phyloP scores from a whole-genome alignment of 2,329 filamentous ascomycete species.

The Neurospora sp. region DNA sequence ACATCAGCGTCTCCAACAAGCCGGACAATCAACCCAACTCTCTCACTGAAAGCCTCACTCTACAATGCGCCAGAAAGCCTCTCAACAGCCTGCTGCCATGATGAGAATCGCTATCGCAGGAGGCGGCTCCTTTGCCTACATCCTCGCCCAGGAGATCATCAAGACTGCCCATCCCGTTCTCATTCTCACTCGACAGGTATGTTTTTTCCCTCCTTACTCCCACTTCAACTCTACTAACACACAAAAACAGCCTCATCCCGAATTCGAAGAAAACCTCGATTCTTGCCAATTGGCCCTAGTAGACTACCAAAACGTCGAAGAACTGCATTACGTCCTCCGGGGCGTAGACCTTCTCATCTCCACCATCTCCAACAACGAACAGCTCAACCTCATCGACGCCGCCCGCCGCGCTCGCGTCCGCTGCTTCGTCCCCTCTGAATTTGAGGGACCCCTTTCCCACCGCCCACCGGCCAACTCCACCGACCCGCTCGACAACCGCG shows the following conservation, averaged over 20 bases:
- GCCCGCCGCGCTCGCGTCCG: conserved; percentile 54
- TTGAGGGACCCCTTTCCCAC: conserved; percentile 52
- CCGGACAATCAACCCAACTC: too few species aligned
- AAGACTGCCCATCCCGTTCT: conserved; percentile 58
- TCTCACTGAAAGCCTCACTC: neutral
- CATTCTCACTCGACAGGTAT: conserved; percentile 56
- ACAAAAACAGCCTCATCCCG: conserved; percentile 37
- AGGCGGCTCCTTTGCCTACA: conserved; percentile 33
- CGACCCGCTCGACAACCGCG: conserved; percentile 50
- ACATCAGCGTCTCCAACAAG: neutral
- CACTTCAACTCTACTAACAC: conserved; percentile 6
- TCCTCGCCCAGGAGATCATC: conserved; percentile 44
- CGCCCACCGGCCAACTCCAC: conserved; percentile 32
- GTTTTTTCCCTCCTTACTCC: conserved; percentile 15
- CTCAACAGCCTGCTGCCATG: conserved; percentile 19
- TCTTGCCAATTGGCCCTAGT: conserved; percentile 59
- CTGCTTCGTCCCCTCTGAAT: conserved; percentile 66
- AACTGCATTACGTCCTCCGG: conserved; percentile 54
- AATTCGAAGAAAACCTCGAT: conserved; percentile 35
- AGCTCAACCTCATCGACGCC: conserved; percentile 63
- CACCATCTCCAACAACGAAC: conserved; percentile 55
- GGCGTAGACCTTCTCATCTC: conserved; percentile 69
- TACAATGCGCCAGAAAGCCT: conserved; percentile 1
- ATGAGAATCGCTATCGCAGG: conserved; percentile 41
- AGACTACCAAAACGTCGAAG: conserved; percentile 51